phyloP scores from a whole-genome alignment of 495 filamentous ascomycete species.

The Aspergillus nidulans region DNA sequence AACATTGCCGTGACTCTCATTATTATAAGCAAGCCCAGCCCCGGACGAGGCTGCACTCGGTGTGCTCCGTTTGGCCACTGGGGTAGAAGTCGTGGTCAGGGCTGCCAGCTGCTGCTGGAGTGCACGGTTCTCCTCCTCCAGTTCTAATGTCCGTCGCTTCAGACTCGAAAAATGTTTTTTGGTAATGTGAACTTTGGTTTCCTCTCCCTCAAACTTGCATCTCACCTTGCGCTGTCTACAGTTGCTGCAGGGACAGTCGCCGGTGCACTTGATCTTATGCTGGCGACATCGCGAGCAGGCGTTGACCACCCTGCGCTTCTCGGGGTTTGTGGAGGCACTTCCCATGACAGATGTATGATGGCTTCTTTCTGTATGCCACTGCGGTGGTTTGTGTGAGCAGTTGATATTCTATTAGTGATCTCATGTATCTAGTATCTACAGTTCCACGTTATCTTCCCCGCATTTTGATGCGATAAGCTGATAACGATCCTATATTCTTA shows the following conservation, averaged over 20 bases:
- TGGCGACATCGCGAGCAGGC: slow-evolving; percentile 37
- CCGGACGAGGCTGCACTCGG: too few relatives aligned
- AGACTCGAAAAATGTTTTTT: slow-evolving; percentile 23
- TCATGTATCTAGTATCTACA: too few relatives aligned
- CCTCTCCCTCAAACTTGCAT: slow-evolving; percentile 35
- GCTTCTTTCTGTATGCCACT: too few relatives aligned
- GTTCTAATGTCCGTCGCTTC: background rate
- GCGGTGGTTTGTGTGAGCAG: too few relatives aligned
- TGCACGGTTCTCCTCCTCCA: background rate
- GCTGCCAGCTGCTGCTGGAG: background rate
- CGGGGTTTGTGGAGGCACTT: background rate
- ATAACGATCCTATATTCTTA: background rate
- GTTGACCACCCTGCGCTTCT: too few relatives aligned
- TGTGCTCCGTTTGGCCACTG: background rate
- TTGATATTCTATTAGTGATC: too few relatives aligned
- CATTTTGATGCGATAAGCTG: too few relatives aligned
- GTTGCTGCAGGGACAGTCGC: slow-evolving; percentile 34
- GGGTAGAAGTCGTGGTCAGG: background rate
- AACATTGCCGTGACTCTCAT: background rate
- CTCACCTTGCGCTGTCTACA: slow-evolving; percentile 40
- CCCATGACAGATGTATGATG: background rate
- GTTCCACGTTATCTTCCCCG: background rate
- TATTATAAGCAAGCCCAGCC: too few relatives aligned
- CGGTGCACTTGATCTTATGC: slow-evolving; percentile 45
- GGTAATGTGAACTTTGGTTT: slow-evolving; percentile 39